These are phyloP conservation scores for Diversispora epigaea DNA, from an alignment of 192 early-diverging fungal species.

Conservation along the genomic window DNA sequence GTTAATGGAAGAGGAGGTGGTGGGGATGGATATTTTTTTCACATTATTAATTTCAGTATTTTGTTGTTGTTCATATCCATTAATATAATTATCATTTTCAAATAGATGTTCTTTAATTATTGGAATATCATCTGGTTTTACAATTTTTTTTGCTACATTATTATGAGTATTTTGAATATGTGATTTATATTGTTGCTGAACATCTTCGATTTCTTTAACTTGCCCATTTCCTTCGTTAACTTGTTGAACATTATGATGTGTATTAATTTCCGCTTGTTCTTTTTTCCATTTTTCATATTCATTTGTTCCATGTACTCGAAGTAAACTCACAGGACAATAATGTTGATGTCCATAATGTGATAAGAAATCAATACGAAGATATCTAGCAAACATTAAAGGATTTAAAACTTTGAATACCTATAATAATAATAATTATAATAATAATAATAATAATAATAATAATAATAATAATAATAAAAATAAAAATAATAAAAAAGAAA, in stretches of 20 bases:
- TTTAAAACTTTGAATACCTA: constrained; percentile 81
- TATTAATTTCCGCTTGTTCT: constrained; percentile 44
- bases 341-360: constrained; percentile 88
- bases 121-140: no score
- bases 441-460: background rate
- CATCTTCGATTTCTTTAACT: constrained; percentile 34
- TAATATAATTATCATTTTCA: no score
- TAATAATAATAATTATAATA: background rate
- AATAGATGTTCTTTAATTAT: no score
- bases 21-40: no score
- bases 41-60: no score
- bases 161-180: no score
- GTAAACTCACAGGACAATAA: constrained; percentile 88
- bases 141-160: no score
- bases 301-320: constrained; percentile 88
- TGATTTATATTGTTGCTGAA: background rate
- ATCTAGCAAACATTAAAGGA: constrained; percentile 78
- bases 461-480: background rate
- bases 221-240: constrained; percentile 41
- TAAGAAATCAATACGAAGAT: constrained; percentile 84
- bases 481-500: background rate
- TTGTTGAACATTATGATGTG: constrained; percentile 34
- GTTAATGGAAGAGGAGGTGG: background rate
- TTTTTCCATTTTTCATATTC: constrained; percentile 85
- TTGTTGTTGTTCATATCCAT: no score